These are phyloP conservation scores for Pleurotus citrinopileatus DNA, from an alignment of 768 basidiomycete species.

Conservation along the genomic window DNA sequence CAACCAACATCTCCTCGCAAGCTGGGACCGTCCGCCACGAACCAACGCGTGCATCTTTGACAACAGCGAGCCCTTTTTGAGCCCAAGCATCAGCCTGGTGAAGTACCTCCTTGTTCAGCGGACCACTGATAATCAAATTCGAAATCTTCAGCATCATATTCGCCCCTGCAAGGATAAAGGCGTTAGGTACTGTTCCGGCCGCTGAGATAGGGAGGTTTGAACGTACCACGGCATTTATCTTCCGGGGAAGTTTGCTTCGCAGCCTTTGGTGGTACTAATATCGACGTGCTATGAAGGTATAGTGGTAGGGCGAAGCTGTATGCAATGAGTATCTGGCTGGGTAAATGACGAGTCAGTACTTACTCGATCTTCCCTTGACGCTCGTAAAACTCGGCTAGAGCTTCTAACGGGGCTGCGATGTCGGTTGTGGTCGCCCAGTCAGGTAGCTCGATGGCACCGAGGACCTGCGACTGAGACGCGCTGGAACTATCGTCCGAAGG, in stretches of 20 bases:
- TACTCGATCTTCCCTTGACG: conserved; percentile 55
- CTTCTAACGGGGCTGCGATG: conserved; percentile 66
- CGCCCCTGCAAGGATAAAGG: conserved; percentile 28
- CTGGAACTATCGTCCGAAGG: background rate
- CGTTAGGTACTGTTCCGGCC: background rate
- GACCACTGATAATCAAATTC: conserved; percentile 36
- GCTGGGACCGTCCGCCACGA: conserved; percentile 2
- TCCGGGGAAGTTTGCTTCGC: conserved; percentile 32
- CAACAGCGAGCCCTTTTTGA: conserved; percentile 38
- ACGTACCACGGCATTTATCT: conserved; percentile 58
- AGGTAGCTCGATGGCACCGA: conserved; percentile 56
- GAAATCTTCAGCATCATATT: conserved; percentile 46
- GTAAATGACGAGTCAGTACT: conserved; percentile 17
- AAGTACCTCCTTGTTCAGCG: conserved; percentile 27
- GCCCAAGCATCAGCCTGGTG: conserved; percentile 63
- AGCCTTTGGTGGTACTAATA: conserved; percentile 52
- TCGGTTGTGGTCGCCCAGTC: conserved; percentile 58
- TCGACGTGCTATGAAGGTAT: conserved; percentile 62
- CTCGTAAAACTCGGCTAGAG: conserved; percentile 61
- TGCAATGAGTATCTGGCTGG: conserved; percentile 2
- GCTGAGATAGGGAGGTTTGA: background rate
- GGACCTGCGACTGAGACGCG: conserved; percentile 26
- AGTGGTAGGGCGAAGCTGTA: conserved; percentile 55
- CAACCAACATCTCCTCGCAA: conserved; percentile 6
- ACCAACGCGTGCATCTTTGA: conserved; percentile 19